phyloP scores from a whole-genome alignment of 2,329 filamentous ascomycete species.

The Colletotrichum sp. region DNA sequence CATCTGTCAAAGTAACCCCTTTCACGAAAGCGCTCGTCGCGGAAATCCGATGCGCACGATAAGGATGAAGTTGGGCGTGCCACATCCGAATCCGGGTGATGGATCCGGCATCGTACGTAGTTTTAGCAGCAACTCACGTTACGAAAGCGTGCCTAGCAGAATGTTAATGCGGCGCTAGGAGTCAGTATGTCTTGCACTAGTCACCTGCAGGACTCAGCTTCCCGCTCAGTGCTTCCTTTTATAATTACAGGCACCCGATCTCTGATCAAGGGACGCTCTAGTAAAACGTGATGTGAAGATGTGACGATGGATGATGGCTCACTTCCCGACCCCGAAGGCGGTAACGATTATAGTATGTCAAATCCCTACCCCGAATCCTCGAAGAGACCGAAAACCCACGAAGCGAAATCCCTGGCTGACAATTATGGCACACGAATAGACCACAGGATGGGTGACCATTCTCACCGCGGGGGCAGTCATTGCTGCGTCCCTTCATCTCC shows the following conservation, averaged over 20 bases:
- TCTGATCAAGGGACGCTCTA: too few relatives aligned
- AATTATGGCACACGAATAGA: neutral
- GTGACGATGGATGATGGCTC: constrained; percentile 19
- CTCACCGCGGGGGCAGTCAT: constrained; percentile 13
- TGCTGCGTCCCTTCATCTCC: constrained; percentile 11
- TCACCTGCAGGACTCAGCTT: neutral
- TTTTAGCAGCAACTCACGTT: neutral
- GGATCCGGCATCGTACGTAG: neutral
- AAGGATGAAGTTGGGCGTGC: neutral
- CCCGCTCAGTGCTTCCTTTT: neutral
- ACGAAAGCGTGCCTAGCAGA: constrained; percentile 1
- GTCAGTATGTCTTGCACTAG: constrained; percentile 3
- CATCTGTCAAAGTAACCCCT: neutral
- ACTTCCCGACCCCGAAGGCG: constrained; percentile 16
- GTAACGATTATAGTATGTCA: constrained; percentile 18
- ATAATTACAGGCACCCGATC: neutral
- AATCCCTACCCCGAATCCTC: neutral
- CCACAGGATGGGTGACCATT: constrained; percentile 12
- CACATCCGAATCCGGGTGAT: constrained; percentile 15
- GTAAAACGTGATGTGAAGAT: neutral
- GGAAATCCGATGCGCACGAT: neutral
- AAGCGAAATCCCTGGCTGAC: neutral
- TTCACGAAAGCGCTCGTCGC: neutral
- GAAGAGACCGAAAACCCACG: neutral
- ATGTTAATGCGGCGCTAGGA: neutral